These are phyloP conservation scores for Aureobasidium lini DNA, from an alignment of 2,329 filamentous ascomycete genomes.

Conservation along the genomic window DNA sequence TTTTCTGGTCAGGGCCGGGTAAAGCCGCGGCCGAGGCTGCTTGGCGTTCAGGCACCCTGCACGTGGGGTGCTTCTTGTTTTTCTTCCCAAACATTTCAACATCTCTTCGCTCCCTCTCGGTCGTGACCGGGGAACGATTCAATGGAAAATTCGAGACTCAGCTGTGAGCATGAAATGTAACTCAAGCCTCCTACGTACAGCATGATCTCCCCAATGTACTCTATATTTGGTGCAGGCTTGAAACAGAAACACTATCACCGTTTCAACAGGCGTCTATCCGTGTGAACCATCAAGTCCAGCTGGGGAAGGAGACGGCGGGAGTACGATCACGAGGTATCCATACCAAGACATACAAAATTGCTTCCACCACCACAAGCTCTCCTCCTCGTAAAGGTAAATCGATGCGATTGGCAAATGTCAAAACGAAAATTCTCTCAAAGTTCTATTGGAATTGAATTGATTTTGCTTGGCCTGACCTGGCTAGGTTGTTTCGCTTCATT, in stretches of 20 bases:
- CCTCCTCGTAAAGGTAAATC: neutral
- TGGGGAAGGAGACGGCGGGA: neutral
- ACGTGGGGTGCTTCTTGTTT: neutral
- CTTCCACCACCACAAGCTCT: neutral
- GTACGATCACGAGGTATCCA: neutral
- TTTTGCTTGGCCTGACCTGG: neutral
- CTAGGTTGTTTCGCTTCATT: neutral
- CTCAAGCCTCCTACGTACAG: neutral
- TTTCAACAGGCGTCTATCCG: neutral
- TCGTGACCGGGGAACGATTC: neutral
- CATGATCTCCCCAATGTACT: neutral
- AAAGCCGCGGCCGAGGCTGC: neutral
- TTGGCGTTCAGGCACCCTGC: neutral
- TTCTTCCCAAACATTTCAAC: neutral
- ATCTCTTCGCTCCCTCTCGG: neutral
- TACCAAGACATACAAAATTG: neutral
- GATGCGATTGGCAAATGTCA: neutral
- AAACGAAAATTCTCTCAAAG: neutral
- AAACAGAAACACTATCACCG: slow-evolving; percentile 5
- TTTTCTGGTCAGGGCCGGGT: neutral
- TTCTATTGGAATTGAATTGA: neutral
- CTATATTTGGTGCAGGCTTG: neutral
- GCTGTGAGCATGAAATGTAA: neutral
- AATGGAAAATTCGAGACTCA: no score
- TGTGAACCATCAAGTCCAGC: neutral